Evolutionary conservation across 352 stramenopile genomes (phyloP).

Genomic region (Phytopythium oedochilum): DNA sequence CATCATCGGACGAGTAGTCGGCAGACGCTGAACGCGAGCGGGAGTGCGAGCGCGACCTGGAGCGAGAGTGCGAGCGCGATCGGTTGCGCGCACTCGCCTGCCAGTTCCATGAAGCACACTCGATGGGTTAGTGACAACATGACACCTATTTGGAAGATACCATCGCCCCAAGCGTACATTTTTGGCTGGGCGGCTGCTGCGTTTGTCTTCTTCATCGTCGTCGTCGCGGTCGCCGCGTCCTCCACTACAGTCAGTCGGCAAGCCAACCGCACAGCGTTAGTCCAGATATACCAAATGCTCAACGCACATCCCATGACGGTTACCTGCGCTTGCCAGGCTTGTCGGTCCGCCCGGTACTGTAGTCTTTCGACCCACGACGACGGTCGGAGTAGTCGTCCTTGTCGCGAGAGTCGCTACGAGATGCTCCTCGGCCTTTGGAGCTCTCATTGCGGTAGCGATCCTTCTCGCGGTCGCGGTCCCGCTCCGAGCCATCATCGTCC

Average conservation of each 20-base stretch:
- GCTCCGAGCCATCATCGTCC: conserved; percentile 23
- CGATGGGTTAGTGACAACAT: too few relatives aligned
- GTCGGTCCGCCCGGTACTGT: conserved; percentile 19
- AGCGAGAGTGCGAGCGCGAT: conserved; percentile 40
- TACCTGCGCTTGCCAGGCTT: conserved; percentile 38
- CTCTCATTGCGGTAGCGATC: conserved; percentile 10
- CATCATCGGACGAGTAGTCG: conserved; percentile 60
- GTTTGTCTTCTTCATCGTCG: conserved; percentile 48
- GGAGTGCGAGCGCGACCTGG: conserved; percentile 39
- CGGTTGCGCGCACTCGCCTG: conserved; percentile 33
- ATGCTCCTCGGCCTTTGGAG: conserved; percentile 14
- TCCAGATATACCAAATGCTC: background rate
- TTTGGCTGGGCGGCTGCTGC: conserved; percentile 18
- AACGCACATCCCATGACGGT: background rate
- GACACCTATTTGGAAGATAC: too few relatives aligned
- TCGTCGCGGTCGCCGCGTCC: conserved; percentile 40
- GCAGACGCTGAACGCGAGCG: conserved; percentile 55
- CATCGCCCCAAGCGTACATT: conserved; percentile 15
- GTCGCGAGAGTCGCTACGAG: conserved; percentile 16
- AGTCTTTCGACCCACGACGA: conserved; percentile 34
- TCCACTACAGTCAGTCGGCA: background rate
- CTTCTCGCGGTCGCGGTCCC: conserved; percentile 19
- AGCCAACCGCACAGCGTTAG: background rate
- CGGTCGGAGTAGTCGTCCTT: conserved; percentile 26
- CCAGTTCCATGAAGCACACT: background rate